A percentile compares a stretch with the other conserved stretches of the same genome.
Conservation (phyloP, 345 rosid species). For the Populus nigra region DNA sequence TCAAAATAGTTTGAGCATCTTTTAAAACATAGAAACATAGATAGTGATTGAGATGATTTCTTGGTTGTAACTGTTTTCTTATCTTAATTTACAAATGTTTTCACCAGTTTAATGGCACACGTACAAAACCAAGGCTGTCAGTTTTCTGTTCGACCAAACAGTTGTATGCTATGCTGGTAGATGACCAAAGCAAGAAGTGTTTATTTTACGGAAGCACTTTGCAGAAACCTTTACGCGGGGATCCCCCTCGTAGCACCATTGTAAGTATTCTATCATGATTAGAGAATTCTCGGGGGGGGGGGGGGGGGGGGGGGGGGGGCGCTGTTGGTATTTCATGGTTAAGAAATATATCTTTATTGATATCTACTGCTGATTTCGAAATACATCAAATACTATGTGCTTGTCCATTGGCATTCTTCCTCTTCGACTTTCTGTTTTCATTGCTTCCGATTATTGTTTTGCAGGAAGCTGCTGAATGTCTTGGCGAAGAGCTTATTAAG, state of each 20-base stretch:
- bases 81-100: neutral
- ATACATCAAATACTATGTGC: neutral
- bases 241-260: slow-evolving; percentile 49
- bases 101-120: slow-evolving; percentile 63
- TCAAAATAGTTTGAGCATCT: too few species aligned
- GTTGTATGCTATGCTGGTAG: slow-evolving; percentile 82
- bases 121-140: slow-evolving; percentile 69
- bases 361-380: too few species aligned
- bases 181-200: slow-evolving; percentile 76
- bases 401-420: neutral
- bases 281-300: neutral
- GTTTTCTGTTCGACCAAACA: slow-evolving; percentile 91
- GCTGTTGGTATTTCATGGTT: too few species aligned
- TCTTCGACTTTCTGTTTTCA: neutral
- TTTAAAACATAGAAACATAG: too few species aligned
- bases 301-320: too few species aligned
- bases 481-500: slow-evolving; percentile 81
- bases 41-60: too few species aligned
- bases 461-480: slow-evolving; percentile 78
- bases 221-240: slow-evolving; percentile 68
- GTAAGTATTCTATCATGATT: slow-evolving; percentile 43
- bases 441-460: neutral
- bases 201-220: slow-evolving; percentile 77
- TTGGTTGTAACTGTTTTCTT: too few species aligned
- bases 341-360: too few species aligned